A percentile compares a stretch with the other conserved stretches of the same genome.
These are phyloP conservation scores for Verruconis gallopava DNA, from an alignment of 2,329 filamentous ascomycete genomes.

Conservation along the genomic window DNA sequence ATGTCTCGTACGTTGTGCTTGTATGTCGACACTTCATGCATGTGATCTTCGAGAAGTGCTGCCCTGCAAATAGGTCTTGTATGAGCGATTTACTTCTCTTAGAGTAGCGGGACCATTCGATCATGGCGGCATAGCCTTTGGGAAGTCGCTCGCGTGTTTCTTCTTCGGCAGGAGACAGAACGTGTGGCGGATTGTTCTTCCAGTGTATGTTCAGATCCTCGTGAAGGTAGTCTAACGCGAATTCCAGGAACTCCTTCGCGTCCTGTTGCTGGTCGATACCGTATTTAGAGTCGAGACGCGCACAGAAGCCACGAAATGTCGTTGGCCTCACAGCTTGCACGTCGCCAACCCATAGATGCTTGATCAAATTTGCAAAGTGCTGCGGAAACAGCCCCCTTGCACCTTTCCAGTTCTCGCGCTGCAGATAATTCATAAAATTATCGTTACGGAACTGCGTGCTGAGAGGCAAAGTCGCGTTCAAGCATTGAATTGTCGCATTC, in stretches of 20 bases:
- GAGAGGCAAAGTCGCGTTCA: constrained; percentile 56
- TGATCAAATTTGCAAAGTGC: constrained; percentile 47
- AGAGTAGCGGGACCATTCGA: constrained; percentile 62
- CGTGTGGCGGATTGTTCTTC: constrained; percentile 43
- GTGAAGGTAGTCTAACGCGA: constrained; percentile 67
- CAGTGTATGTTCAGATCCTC: constrained; percentile 71
- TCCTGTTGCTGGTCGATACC: constrained; percentile 74
- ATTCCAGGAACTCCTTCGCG: constrained; percentile 77
- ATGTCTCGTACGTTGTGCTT: constrained; percentile 54
- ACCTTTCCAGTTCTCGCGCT: constrained; percentile 49
- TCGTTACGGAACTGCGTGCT: constrained; percentile 52
- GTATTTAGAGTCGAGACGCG: constrained; percentile 51
- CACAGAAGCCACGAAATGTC: constrained; percentile 43
- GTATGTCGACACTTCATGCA: constrained; percentile 50
- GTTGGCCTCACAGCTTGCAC: constrained; percentile 31
- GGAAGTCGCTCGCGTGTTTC: constrained; percentile 46
- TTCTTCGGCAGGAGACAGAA: constrained; percentile 48
- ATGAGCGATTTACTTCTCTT: constrained; percentile 63
- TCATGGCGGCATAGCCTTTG: constrained; percentile 50
- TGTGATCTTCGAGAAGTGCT: constrained; percentile 48
- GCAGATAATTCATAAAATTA: constrained; percentile 47
- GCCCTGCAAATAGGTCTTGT: constrained; percentile 65
- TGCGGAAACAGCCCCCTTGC: constrained; percentile 50
- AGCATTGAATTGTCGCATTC: constrained; percentile 76
- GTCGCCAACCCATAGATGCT: constrained; percentile 50